A percentile compares a stretch with the other conserved stretches of the same genome.
Evolutionary conservation across 2,329 filamentous ascomycete genomes (phyloP).

Genomic region (Atkinsonella hypoxylon): DNA sequence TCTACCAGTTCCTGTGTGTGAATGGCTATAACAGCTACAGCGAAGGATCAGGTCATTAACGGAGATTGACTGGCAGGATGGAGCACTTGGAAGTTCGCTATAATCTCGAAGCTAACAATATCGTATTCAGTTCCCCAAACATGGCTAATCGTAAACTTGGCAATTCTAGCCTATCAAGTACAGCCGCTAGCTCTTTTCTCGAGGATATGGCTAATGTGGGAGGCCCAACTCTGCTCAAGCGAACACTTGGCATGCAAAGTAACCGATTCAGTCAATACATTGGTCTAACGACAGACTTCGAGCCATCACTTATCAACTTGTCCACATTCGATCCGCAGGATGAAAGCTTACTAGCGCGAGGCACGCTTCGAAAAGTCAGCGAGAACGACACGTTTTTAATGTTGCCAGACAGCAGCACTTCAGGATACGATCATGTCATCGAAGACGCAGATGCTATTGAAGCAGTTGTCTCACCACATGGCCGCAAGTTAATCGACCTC

Average conservation of each 20-base stretch:
- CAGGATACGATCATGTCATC: slow-evolving; percentile 56
- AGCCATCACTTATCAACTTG: slow-evolving; percentile 70
- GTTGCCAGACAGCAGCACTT: slow-evolving; percentile 61
- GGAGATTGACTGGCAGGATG: too few species aligned
- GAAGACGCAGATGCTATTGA: slow-evolving; percentile 64
- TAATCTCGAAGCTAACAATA: not conserved
- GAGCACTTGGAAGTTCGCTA: too few species aligned
- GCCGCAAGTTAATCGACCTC: slow-evolving; percentile 63
- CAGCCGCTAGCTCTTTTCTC: slow-evolving; percentile 48
- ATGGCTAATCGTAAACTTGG: slow-evolving; percentile 38
- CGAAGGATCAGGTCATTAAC: too few species aligned
- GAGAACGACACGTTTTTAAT: slow-evolving; percentile 70
- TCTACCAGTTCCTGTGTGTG: too few species aligned
- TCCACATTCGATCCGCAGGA: slow-evolving; percentile 71
- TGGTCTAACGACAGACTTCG: slow-evolving; percentile 71
- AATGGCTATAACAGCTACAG: too few species aligned
- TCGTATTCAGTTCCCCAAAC: slow-evolving; percentile 40
- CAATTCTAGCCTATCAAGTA: slow-evolving; percentile 48
- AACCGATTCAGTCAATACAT: slow-evolving; percentile 77
- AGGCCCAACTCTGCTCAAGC: slow-evolving; percentile 52
- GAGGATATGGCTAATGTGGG: slow-evolving; percentile 62
- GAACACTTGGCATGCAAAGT: slow-evolving; percentile 62
- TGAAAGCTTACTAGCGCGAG: slow-evolving; percentile 61
- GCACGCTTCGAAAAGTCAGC: slow-evolving; percentile 63
- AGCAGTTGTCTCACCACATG: slow-evolving; percentile 62